Evolutionary conservation across 2,329 filamentous ascomycete species (phyloP), one percentile per base, ranked within the genome.

Genomic region (Diaporthe vaccinii): DNA sequence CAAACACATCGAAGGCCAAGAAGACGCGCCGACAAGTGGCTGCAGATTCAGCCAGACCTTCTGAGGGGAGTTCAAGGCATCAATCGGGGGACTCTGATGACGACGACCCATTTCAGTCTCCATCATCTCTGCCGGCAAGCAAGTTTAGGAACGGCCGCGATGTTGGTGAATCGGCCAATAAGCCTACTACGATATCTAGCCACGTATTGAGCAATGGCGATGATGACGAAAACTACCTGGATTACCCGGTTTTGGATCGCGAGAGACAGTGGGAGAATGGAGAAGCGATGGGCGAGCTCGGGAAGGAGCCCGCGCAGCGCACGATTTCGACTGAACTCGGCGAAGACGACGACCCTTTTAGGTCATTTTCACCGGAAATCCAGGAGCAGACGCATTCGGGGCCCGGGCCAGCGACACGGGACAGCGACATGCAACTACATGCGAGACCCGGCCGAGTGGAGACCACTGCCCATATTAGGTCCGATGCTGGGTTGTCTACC

Each of bases 1-100:
- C 85, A 1, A 85, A 87, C 70, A 83, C 80, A 72, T 77, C 79
- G 7, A 75, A 69, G n/a, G n/a, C 17, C 22, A 55, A 53, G 53
- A 77, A 74, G 44, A 7, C 75, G 2, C 77, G 74, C 61, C 77
- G 75, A n/a, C 44, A 51, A 34, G 22, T 53, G 74, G 73, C 36
- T 44, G 10, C 34, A 44, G 70, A 57, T 34, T 34, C 55, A 31
- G 34, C 55, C 15, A 71, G 44, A 15, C 6, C 55, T 22, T 28
- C 51, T 22, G 25, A 25, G 15, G 36, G 17, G 41, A 39, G 4
- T 62, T 73, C 17, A 70, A 72, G 8, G 59, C 59, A 25, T 46
- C 59, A 41, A 3, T 10, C 53, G 10, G 31, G 31, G 34, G 36
- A 62, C 15, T 28, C 22, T 25, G 57, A 73, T 31, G 55, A 51